Percentiles rank a stretch among this genome's conserved stretches.
These are phyloP conservation scores for Colletotrichum sp. DNA, from an alignment of 2,329 filamentous ascomycete species.

Conservation along the genomic window DNA sequence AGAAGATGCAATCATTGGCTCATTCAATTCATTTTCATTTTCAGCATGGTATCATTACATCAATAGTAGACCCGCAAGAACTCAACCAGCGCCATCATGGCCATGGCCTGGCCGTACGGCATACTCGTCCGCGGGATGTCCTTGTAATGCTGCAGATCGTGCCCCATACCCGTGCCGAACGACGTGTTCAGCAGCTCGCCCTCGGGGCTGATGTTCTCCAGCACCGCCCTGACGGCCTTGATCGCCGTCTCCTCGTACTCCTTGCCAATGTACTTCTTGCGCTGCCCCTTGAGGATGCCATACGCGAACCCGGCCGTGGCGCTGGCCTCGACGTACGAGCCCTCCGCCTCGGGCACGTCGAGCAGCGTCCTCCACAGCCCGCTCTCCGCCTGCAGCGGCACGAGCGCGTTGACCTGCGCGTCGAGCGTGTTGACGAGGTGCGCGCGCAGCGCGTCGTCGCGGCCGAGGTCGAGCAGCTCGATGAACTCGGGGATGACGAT, in stretches of 20 bases:
- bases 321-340: slow-evolving; percentile 78
- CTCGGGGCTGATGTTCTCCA: slow-evolving; percentile 67
- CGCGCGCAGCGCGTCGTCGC: slow-evolving; percentile 66
- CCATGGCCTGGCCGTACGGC: slow-evolving; percentile 87
- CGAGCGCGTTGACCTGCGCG: slow-evolving; percentile 71
- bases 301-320: slow-evolving; percentile 84
- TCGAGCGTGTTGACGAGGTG: slow-evolving; percentile 68
- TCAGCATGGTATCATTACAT: slow-evolving; percentile 21
- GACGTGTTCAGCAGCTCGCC: slow-evolving; percentile 78
- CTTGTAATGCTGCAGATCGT: slow-evolving; percentile 76
- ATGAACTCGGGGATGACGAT: slow-evolving; percentile 86
- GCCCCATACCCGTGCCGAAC: slow-evolving; percentile 81
- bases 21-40: neutral
- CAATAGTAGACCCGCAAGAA: slow-evolving; percentile 59
- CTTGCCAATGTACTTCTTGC: slow-evolving; percentile 71
- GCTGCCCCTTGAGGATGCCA: slow-evolving; percentile 75
- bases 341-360: slow-evolving; percentile 67
- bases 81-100: slow-evolving; percentile 81
- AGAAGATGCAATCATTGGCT: neutral
- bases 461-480: slow-evolving; percentile 69
- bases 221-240: slow-evolving; percentile 69
- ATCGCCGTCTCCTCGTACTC: slow-evolving; percentile 67
- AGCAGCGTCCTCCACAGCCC: slow-evolving; percentile 80
- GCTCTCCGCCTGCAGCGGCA: slow-evolving; percentile 60
- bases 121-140: slow-evolving; percentile 79